Conservation (phyloP, 2,329 filamentous ascomycete genomes). For the Penicillium sp. region DNA sequence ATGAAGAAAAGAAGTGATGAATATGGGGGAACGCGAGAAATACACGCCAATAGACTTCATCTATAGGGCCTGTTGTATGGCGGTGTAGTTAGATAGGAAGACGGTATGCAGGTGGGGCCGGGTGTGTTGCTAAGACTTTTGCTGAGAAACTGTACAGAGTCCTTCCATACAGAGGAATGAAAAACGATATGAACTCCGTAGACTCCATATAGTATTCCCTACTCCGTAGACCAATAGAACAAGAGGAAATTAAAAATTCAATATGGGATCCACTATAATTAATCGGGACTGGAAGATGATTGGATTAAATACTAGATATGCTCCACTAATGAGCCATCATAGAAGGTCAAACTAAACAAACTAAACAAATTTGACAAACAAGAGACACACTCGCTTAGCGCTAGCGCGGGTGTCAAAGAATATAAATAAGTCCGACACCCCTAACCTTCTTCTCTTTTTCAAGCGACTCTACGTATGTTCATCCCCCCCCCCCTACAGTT, state of each 20-base stretch:
- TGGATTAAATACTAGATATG: neutral
- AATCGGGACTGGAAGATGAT: neutral
- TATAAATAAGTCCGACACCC: constrained; percentile 31
- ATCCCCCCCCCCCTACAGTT: constrained; percentile 27
- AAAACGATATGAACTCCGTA: too few relatives aligned
- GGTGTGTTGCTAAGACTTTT: too few relatives aligned
- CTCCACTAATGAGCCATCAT: too few relatives aligned
- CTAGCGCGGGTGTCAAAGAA: constrained; percentile 15
- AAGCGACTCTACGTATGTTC: constrained; percentile 47
- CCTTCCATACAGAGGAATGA: too few relatives aligned
- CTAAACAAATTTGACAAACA: constrained; percentile 21
- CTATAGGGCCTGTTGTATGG: too few relatives aligned
- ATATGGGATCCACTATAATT: neutral
- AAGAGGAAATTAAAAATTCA: neutral
- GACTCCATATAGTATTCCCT: too few relatives aligned
- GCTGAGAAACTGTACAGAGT: too few relatives aligned
- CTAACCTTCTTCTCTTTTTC: constrained; percentile 32
- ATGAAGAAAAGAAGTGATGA: too few relatives aligned
- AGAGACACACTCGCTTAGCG: constrained; percentile 26
- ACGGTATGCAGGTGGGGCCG: too few relatives aligned
- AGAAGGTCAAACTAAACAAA: neutral
- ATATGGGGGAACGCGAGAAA: too few relatives aligned
- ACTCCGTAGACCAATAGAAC: neutral
- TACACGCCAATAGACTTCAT: too few relatives aligned
- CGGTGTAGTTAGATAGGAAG: too few relatives aligned